Conservation (phyloP, 2,329 filamentous ascomycete genomes). For the Aspergillus udagawae region DNA sequence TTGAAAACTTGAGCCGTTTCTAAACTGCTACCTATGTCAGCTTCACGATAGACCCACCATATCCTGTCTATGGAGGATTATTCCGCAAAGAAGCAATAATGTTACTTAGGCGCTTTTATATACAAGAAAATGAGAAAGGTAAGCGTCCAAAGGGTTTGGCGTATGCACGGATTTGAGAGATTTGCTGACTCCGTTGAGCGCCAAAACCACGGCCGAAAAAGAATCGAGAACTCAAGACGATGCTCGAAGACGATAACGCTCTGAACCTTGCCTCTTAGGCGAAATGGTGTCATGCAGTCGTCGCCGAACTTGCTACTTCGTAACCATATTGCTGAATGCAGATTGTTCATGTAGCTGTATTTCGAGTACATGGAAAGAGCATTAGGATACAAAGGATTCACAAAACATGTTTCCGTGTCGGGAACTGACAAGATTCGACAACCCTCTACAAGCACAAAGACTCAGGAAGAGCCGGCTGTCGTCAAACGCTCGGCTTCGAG, state of each 20-base stretch:
- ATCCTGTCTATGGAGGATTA: constrained; percentile 80
- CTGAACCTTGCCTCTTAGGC: constrained; percentile 1
- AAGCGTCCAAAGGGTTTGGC: constrained; percentile 21
- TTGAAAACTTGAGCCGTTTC: constrained; percentile 2
- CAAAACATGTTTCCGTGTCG: constrained; percentile 2
- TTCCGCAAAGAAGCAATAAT: constrained; percentile 91
- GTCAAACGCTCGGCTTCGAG: constrained; percentile 69
- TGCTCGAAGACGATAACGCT: constrained; percentile 38
- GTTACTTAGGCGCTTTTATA: constrained; percentile 87
- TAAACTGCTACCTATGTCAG: constrained; percentile 36
- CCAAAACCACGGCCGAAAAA: constrained; percentile 63
- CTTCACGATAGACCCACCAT: constrained; percentile 71
- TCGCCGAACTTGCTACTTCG: background rate
- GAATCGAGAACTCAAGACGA: constrained; percentile 59
- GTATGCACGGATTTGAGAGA: background rate
- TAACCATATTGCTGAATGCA: background rate
- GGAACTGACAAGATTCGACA: constrained; percentile 8
- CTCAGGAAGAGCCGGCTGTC: constrained; percentile 25
- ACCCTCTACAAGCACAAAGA: constrained; percentile 6
- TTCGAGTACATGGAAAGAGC: constrained; percentile 2
- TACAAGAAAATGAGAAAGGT: constrained; percentile 96
- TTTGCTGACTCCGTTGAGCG: constrained; percentile 38
- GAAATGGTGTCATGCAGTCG: background rate
- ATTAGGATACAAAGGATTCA: constrained; percentile 23
- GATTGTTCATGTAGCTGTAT: background rate